Percentiles rank a stretch among this genome's conserved stretches.
Conservation (phyloP, 225 moss, liverwort and hornwort species). For the Straminergon stramineum region DNA sequence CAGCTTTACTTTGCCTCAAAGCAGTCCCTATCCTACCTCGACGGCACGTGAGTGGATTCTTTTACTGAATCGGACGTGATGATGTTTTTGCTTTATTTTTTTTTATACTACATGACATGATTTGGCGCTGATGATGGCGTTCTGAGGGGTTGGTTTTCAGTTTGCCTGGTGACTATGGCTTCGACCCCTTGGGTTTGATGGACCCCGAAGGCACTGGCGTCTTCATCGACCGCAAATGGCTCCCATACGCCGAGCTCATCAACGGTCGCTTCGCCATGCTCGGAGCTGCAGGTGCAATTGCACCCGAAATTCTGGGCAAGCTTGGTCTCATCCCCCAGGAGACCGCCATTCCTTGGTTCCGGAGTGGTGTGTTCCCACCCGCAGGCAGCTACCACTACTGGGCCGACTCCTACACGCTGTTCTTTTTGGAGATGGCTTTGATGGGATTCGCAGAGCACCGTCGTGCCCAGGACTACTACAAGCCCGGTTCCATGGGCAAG, state of each 20-base stretch:
- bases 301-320: constrained; percentile 73
- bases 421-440: constrained; percentile 69
- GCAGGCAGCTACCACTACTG: constrained; percentile 63
- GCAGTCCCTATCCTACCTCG: constrained; percentile 79
- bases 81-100: too few relatives aligned
- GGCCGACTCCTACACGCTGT: constrained; percentile 92
- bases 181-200: constrained; percentile 81
- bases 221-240: constrained; percentile 87
- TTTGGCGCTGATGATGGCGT: background rate
- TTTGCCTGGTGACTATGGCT: constrained; percentile 85
- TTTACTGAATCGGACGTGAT: too few relatives aligned
- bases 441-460: constrained; percentile 96
- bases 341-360: constrained; percentile 82
- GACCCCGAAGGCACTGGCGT: constrained; percentile 86
- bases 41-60: constrained; percentile 43
- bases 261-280: constrained; percentile 94
- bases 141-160: background rate
- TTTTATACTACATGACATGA: background rate
- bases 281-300: constrained; percentile 75
- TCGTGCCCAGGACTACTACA: constrained; percentile 93
- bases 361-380: constrained; percentile 67
- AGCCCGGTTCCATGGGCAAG: constrained; percentile 96
- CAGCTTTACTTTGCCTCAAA: constrained; percentile 75
- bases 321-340: constrained; percentile 54
- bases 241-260: constrained; percentile 82